Percentiles rank a stretch among this genome's conserved stretches.
These are phyloP conservation scores for Comarum palustre DNA, from an alignment of 306 rosid species.

Conservation along the genomic window DNA sequence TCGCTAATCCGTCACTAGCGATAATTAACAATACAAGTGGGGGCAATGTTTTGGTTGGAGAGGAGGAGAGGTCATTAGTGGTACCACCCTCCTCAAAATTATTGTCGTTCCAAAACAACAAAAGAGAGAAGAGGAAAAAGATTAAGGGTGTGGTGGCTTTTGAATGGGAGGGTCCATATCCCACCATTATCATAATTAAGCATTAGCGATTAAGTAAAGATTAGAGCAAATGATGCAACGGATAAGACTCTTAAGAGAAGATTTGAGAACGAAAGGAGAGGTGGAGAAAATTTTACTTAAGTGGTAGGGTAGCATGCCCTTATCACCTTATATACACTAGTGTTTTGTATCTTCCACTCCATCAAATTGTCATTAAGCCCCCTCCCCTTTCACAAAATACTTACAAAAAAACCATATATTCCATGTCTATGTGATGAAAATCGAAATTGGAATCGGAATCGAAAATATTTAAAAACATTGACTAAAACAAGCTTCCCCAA, in stretches of 20 bases:
- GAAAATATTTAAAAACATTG: too few species aligned
- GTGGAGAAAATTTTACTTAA: slow-evolving; percentile 37
- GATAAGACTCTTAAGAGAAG: slow-evolving; percentile 47
- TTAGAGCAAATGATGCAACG: slow-evolving; percentile 66
- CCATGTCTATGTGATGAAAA: background rate
- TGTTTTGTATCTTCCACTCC: slow-evolving; percentile 29
- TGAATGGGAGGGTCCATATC: slow-evolving; percentile 66
- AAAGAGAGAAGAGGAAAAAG: slow-evolving; percentile 8
- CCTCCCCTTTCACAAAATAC: background rate
- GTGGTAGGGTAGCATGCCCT: slow-evolving; percentile 96
- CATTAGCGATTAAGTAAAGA: slow-evolving; percentile 73
- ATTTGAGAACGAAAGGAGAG: slow-evolving; percentile 52
- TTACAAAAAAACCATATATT: background rate
- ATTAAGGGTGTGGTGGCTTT: slow-evolving; percentile 40
- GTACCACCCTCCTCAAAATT: slow-evolving; percentile 7
- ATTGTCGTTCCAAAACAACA: slow-evolving; percentile 5
- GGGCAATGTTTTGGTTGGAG: slow-evolving; percentile 13
- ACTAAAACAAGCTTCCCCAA: too few species aligned
- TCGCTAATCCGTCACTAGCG: background rate
- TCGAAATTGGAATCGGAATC: background rate
- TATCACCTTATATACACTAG: slow-evolving; percentile 40
- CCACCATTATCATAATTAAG: slow-evolving; percentile 49
- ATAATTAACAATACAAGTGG: slow-evolving; percentile 5
- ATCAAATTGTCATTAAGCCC: slow-evolving; percentile 20
- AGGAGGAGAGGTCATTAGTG: slow-evolving; percentile 8